These are phyloP conservation scores for Stereum hirsutum DNA, from an alignment of 1,284 basidiomycete genomes.

Conservation along the genomic window DNA sequence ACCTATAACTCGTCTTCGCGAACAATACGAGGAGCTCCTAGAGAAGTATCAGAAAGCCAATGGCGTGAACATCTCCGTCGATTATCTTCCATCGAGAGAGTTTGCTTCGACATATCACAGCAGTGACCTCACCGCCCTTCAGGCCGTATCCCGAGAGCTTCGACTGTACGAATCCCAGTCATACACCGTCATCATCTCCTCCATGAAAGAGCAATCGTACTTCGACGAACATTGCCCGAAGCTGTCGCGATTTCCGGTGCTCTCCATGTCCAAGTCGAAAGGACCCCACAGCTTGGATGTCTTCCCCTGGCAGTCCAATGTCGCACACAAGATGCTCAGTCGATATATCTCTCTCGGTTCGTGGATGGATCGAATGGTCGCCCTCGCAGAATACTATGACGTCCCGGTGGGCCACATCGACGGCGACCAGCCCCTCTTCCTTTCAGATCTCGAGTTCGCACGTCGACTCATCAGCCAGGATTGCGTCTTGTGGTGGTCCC, in stretches of 20 bases:
- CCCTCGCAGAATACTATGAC: conserved; percentile 87
- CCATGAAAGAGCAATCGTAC: conserved; percentile 77
- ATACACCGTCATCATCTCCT: conserved; percentile 77
- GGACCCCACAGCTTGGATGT: conserved; percentile 66
- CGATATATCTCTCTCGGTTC: conserved; percentile 75
- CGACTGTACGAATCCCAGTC: conserved; percentile 63
- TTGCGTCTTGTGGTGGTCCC: conserved; percentile 96
- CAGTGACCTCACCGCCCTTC: conserved; percentile 74
- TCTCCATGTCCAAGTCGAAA: conserved; percentile 78
- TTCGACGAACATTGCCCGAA: conserved; percentile 74
- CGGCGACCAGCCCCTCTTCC: conserved; percentile 78
- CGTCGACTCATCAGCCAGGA: conserved; percentile 83
- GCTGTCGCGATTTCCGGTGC: conserved; percentile 78
- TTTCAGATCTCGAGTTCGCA: conserved; percentile 90
- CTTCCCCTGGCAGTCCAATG: conserved; percentile 71
- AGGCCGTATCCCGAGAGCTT: conserved; percentile 86
- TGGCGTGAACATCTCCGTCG: conserved; percentile 39
- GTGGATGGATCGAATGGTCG: conserved; percentile 79
- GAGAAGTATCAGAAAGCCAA: conserved; percentile 34
- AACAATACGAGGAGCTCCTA: conserved; percentile 58
- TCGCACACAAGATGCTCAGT: conserved; percentile 72
- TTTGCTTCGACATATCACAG: conserved; percentile 76
- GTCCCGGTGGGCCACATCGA: conserved; percentile 90
- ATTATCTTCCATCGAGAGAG: conserved; percentile 66
- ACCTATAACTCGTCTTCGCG: conserved; percentile 68